Conservation (phyloP, 139 green algal species). For the Closterium sp. region DNA sequence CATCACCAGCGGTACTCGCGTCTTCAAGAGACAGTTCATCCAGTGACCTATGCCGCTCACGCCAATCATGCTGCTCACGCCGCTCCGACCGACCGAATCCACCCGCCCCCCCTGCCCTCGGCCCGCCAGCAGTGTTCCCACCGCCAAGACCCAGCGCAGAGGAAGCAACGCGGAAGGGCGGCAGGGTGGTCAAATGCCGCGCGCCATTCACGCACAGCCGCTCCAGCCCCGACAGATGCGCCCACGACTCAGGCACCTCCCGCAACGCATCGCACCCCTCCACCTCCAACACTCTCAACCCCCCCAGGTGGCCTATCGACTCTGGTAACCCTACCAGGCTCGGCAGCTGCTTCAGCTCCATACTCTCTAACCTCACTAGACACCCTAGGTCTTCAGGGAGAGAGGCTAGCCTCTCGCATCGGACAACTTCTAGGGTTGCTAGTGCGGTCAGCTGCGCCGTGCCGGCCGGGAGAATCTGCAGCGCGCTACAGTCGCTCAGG, state of each 20-base stretch:
- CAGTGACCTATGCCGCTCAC: not conserved
- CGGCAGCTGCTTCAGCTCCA: not conserved
- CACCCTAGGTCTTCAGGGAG: not conserved
- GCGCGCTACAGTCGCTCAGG: not conserved
- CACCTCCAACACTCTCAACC: not conserved
- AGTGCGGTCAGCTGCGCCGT: not conserved
- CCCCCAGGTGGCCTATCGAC: not conserved
- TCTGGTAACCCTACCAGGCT: not conserved
- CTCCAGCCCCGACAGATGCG: not conserved
- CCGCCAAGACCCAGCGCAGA: not conserved
- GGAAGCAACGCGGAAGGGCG: not conserved
- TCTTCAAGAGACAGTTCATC: not conserved
- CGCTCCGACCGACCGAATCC: not conserved
- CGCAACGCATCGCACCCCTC: not conserved
- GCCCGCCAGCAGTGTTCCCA: not conserved
- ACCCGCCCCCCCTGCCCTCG: not conserved
- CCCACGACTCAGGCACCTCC: not conserved
- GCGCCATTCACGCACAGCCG: not conserved
- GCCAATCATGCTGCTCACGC: not conserved
- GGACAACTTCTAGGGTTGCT: not conserved
- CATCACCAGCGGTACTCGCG: not conserved
- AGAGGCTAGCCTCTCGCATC: not conserved
- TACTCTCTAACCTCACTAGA: not conserved
- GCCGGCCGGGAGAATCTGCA: not conserved
- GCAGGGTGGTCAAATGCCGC: not conserved